Evolutionary conservation across 164 flowering plant species (phyloP).

Genomic region (Kingdonia uniflora): DNA sequence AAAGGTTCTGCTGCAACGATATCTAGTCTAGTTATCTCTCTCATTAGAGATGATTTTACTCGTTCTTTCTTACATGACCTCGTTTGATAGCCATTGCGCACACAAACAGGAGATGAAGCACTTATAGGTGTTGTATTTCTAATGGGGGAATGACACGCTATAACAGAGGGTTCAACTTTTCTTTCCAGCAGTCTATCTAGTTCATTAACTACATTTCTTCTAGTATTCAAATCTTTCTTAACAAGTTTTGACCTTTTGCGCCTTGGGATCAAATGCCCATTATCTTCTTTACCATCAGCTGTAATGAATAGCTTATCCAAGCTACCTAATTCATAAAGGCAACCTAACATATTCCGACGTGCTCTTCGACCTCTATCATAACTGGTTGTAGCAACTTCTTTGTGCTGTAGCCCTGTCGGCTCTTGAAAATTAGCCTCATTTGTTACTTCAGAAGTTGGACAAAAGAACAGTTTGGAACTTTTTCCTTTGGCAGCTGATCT

Average conservation of each 20-base stretch:
- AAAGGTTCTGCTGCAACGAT: slow-evolving; percentile 12
- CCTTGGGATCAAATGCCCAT: slow-evolving; percentile 9
- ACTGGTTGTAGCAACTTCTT: slow-evolving; percentile 11
- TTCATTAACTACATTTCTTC: slow-evolving; percentile 9
- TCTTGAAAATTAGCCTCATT: slow-evolving; percentile 10
- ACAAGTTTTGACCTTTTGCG: slow-evolving; percentile 12
- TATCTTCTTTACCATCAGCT: slow-evolving; percentile 9
- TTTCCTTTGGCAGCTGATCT: slow-evolving; percentile 4
- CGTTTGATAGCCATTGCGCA: slow-evolving; percentile 45
- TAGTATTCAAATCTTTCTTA: slow-evolving; percentile 2
- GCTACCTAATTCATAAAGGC: slow-evolving; percentile 8
- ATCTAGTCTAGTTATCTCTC: slow-evolving; percentile 32
- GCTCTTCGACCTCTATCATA: slow-evolving; percentile 32
- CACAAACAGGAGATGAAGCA: slow-evolving; percentile 62
- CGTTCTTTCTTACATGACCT: slow-evolving; percentile 35
- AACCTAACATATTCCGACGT: slow-evolving; percentile 12
- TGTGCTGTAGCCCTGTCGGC: slow-evolving; percentile 2
- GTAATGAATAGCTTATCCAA: slow-evolving; percentile 10
- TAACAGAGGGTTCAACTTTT: slow-evolving; percentile 15
- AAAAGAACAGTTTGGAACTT: slow-evolving; percentile 5
- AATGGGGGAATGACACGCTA: slow-evolving; percentile 37
- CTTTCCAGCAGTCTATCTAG: slow-evolving; percentile 22
- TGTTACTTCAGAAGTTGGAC: slow-evolving; percentile 10
- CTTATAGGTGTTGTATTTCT: slow-evolving; percentile 24
- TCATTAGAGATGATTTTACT: slow-evolving; percentile 28